Conservation (phyloP, 805 yeast species). For the Metschnikowia kunwiensis region DNA sequence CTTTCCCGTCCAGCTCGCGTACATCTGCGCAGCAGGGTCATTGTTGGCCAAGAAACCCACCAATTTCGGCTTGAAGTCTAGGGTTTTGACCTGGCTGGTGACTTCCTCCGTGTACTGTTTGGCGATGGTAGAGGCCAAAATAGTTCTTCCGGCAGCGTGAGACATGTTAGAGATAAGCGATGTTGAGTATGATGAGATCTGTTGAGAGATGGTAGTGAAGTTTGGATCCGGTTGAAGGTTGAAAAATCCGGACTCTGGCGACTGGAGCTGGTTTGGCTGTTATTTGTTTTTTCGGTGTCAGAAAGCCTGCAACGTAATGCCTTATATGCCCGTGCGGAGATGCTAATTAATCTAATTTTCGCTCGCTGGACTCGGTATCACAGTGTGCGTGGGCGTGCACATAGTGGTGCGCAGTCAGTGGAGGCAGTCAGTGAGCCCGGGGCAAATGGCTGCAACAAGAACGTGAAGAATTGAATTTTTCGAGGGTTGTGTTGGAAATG, state of each 20-base stretch:
- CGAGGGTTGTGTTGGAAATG: too few relatives aligned
- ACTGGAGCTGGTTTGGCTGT: too few relatives aligned
- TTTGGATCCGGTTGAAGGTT: not conserved
- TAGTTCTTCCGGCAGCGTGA: constrained; percentile 70
- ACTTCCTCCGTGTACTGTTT: constrained; percentile 78
- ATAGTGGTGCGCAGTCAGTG: constrained; percentile 10
- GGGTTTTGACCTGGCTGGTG: constrained; percentile 47
- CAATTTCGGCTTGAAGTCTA: constrained; percentile 63
- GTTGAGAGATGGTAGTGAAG: constrained; percentile 2
- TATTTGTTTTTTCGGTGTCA: too few relatives aligned
- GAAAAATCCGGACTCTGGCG: not conserved
- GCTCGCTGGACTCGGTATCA: constrained; percentile 1
- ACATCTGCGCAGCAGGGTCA: constrained; percentile 94
- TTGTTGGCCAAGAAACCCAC: constrained; percentile 90
- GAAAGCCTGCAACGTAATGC: too few relatives aligned
- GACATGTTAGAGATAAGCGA: constrained; percentile 11
- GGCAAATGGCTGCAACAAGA: too few relatives aligned
- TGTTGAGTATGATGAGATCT: not conserved
- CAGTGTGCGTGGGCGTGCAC: constrained; percentile 4
- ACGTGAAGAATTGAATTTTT: too few relatives aligned
- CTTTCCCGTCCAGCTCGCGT: constrained; percentile 94
- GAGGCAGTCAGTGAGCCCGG: too few relatives aligned
- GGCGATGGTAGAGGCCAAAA: constrained; percentile 84
- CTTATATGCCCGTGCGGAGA: constrained; percentile 5
- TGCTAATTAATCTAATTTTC: constrained; percentile 2